A percentile compares a stretch with the other conserved stretches of the same genome.
phyloP scores from a whole-genome alignment of 148 eudicot genomes.

The Pouteria glomerata region DNA sequence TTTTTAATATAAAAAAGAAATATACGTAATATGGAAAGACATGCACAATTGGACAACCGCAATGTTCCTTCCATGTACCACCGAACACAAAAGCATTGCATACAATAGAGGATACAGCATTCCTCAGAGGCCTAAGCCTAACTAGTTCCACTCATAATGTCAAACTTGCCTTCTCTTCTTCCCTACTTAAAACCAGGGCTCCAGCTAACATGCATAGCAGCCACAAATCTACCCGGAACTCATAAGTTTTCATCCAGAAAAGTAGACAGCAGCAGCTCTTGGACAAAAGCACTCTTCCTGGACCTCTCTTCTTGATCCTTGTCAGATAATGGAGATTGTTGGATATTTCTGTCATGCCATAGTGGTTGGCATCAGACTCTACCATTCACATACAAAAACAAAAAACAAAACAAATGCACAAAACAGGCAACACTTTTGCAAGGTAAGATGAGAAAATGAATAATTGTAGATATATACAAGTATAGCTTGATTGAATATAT shows the following conservation, averaged over 20 bases:
- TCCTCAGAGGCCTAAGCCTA: not conserved
- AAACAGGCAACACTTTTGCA: not conserved
- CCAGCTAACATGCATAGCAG: not conserved
- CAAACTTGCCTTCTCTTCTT: constrained; percentile 9
- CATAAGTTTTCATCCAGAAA: constrained; percentile 54
- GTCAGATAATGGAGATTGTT: constrained; percentile 41
- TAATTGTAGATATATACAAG: no score
- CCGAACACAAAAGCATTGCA: not conserved
- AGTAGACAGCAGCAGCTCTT: constrained; percentile 62
- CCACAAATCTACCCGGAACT: constrained; percentile 3
- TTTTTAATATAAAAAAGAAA: no score
- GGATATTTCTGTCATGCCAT: constrained; percentile 20
- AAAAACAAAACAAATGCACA: not conserved
- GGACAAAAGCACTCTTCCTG: constrained; percentile 60
- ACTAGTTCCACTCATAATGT: constrained; percentile 1
- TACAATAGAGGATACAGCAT: not conserved
- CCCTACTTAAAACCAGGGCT: not conserved
- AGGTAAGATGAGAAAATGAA: not conserved
- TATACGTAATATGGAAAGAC: no score
- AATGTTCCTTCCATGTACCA: not conserved
- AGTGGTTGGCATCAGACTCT: not conserved
- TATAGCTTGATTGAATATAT: no score
- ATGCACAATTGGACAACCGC: no score
- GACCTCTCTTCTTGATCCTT: constrained; percentile 80
- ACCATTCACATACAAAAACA: not conserved